Percentiles rank a stretch among this genome's conserved stretches.
Evolutionary conservation across 768 basidiomycete species (phyloP).

Genomic region (Boletus vermiculosoides): DNA sequence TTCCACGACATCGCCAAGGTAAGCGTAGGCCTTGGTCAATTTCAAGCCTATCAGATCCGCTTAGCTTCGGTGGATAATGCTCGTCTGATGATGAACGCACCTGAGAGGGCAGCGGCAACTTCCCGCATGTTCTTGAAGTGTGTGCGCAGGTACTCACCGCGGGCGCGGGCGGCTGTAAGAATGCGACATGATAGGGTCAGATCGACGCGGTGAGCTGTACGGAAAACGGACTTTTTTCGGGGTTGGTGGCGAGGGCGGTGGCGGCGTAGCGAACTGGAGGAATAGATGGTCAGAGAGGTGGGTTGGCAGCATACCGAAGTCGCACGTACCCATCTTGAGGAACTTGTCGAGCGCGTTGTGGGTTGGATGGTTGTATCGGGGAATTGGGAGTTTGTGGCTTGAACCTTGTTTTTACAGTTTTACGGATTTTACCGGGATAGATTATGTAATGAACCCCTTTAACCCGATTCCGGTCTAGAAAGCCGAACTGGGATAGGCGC

Average conservation of each 20-base stretch:
- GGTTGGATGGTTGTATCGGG: conserved; percentile 61
- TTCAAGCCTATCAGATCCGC: conserved; percentile 65
- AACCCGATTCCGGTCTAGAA: neutral
- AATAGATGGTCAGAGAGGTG: conserved; percentile 19
- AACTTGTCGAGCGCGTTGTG: conserved; percentile 39
- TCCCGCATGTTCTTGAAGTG: conserved; percentile 99
- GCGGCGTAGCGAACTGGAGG: conserved; percentile 88
- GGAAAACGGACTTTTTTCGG: conserved; percentile 82
- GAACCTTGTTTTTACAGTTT: conserved; percentile 33
- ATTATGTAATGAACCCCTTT: neutral
- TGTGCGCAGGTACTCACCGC: conserved; percentile 96
- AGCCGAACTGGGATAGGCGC: neutral
- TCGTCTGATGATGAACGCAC: conserved; percentile 42
- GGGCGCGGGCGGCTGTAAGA: conserved; percentile 77
- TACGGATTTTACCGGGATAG: conserved; percentile 23
- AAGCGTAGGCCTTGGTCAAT: conserved; percentile 91
- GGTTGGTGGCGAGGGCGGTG: conserved; percentile 82
- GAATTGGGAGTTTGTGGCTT: conserved; percentile 39
- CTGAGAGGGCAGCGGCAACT: conserved; percentile 91
- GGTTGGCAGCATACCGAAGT: conserved; percentile 18
- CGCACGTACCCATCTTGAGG: conserved; percentile 62
- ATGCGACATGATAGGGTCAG: conserved; percentile 5
- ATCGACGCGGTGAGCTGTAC: neutral
- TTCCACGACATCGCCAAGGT: conserved; percentile 91
- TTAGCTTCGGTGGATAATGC: neutral